A percentile compares a stretch with the other conserved stretches of the same genome.
Conservation (phyloP, 2,329 filamentous ascomycete genomes). For the Alternaria ventricosa region DNA sequence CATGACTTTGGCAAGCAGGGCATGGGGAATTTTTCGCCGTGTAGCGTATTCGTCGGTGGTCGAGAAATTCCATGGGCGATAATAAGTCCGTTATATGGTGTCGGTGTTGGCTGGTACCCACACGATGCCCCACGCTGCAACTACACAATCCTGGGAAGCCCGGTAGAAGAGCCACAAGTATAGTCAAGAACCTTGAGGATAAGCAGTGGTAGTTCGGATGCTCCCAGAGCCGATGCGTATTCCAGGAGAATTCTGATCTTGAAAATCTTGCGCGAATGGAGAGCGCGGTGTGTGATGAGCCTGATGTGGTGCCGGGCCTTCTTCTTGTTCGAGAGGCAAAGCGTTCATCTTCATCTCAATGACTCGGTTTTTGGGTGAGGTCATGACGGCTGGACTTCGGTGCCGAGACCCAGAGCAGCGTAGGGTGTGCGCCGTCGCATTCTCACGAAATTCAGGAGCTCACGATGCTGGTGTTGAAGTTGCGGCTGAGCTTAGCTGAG, state of each 20-base stretch:
- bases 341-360: conserved; percentile 7
- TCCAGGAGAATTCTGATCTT: not conserved
- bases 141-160: conserved; percentile 3
- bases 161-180: not conserved
- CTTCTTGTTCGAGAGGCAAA: conserved; percentile 6
- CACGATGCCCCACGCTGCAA: not conserved
- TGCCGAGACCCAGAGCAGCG: conserved; percentile 6
- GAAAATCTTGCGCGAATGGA: not conserved
- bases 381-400: conserved; percentile 7
- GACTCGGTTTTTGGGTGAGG: not conserved
- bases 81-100: conserved; percentile 1
- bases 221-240: not conserved
- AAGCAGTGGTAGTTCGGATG: not conserved
- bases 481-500: conserved; percentile 9
- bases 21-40: conserved; percentile 1
- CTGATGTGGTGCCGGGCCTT: not conserved
- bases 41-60: not conserved
- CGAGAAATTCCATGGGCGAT: not conserved
- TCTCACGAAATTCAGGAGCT: conserved; percentile 1
- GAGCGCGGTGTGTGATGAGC: not conserved
- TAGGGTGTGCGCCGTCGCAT: conserved; percentile 5
- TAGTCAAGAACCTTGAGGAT: not conserved
- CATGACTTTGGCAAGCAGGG: conserved; percentile 5
- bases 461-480: conserved; percentile 13
- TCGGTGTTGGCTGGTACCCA: not conserved